Conservation (phyloP, 2,329 filamentous ascomycete species). For the Fusarium domesticum region DNA sequence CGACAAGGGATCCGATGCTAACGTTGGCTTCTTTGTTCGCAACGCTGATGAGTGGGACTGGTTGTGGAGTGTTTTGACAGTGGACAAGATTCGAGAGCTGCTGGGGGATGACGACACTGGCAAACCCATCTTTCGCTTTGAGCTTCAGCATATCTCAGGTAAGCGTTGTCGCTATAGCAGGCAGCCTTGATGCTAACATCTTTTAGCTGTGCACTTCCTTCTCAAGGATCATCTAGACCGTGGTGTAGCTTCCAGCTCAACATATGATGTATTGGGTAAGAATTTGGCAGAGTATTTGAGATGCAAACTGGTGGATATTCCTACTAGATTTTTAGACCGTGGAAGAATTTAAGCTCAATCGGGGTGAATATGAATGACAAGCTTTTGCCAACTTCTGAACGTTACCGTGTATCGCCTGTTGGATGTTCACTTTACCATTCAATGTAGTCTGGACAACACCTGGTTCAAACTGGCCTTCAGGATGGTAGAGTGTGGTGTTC, state of each 20-base stretch:
- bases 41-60: constrained; percentile 2
- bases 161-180: too few relatives aligned
- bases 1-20: constrained; percentile 1
- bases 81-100: constrained; percentile 2
- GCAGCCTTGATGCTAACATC: too few relatives aligned
- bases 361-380: too few relatives aligned
- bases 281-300: constrained; percentile 43
- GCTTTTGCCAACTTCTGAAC: too few relatives aligned
- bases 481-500: too few relatives aligned
- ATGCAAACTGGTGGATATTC: constrained; percentile 42
- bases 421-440: too few relatives aligned
- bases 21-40: constrained; percentile 4
- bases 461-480: too few relatives aligned
- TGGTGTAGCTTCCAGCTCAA: constrained; percentile 32
- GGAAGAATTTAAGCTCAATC: constrained; percentile 34
- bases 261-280: constrained; percentile 43
- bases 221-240: constrained; percentile 46
- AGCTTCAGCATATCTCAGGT: too few relatives aligned
- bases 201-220: constrained; percentile 39
- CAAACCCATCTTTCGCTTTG: too few relatives aligned
- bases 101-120: not conserved
- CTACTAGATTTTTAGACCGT: constrained; percentile 39
- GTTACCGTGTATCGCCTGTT: too few relatives aligned
- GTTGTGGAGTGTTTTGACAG: not conserved
- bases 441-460: too few relatives aligned